Base-by-base conservation (phyloP, 2,329 filamentous ascomycete genomes). In the Colletotrichum eremochloae region DNA sequence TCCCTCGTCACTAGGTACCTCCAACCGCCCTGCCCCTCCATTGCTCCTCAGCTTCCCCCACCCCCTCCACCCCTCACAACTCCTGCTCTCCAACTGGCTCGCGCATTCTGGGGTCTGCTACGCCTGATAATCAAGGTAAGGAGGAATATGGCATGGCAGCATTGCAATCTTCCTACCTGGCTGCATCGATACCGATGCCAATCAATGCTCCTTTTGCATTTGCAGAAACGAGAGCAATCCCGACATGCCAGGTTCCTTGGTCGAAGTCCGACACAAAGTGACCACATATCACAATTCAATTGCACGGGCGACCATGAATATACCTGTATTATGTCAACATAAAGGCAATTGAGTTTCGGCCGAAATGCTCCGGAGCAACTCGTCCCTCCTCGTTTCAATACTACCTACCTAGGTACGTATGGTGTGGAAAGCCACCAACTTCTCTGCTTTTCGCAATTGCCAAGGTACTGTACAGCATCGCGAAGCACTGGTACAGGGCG, bases 11-110 rank as follows among this genome's bases (percentile, higher is more conserved):
- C 50, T 48, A 24, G 38, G 44, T 40, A 40, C 55, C 38, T 61
- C 67, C 63, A 64, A 40, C 61, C 63, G 48, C 61, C 62, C 63
- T 73, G 67, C 58, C 68, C 64, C 48, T 72, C 63, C 60, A 64
- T 55, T 64, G 63, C 60, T 60, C 58, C 57, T 61, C 46, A 24
- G 50, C 44, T 42, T 36, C 46, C 56, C 46, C 67, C 69, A 48
- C 58, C 65, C 69, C 69, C 68, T 67, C 68, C 68, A 57, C 68
- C 68, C 69, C 65, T 72, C 66, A 65, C 38, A 36, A 40, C 31
- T 57, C 44, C 36, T 56, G 56, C 66, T 57, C 58, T 60, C 53
- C 63, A 58, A 58, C 63, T 50, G 62, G 64, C 46, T 44, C 36
- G 40, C 7, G 58, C 11, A 7, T 61, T 55, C 67, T 48, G 63